Evolutionary conservation across 495 filamentous ascomycete genomes (phyloP), one percentile per base, ranked within the genome.

Genomic region (Talaromyces trachyspermus): DNA sequence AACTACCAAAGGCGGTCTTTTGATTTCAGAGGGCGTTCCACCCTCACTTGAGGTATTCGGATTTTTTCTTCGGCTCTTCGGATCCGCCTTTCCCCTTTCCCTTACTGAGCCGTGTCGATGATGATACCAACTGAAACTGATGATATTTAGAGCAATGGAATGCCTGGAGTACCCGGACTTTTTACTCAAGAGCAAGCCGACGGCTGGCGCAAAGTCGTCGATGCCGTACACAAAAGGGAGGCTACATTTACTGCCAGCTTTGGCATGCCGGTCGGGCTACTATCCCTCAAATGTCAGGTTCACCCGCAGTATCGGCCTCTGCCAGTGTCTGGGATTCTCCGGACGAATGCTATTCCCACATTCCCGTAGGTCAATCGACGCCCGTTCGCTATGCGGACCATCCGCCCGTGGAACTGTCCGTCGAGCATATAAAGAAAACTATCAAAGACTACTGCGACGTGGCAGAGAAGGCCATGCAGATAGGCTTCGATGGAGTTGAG

Each of bases 401-500:
- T 36, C 71, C 68, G n/a, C 75, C 75, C 1, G 56, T 62, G 18
- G 71, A 70, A 37, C 52, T 78, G 49, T 70, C 61, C 8, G 56
- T 68, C 36, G 56, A 63, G 11, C 66, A 75, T 23, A 70, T 75
- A 51, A 53, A 64, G 54, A 53, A 61, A 15, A 53, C 53, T n/a
- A 74, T 86, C 20, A 49, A 57, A 0, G 74, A 75, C 50, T 86
- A 82, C 41, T 79, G 70, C 9, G 56, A 70, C 23, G 85, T 82
- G 18, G 80, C 85, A 1, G 62, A 69, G 50, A 80, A 78, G 45
- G 82, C 83, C 4, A 66, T 87, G 5, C 66, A 63, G 7, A 83
- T 84, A 4, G 85, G 85, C 14, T 89, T 88, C 46, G 85, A 88
- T 54, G 84, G 82, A 20, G 83, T 89, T 5, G 85, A 89, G 65